phyloP scores from a whole-genome alignment of 2,329 filamentous ascomycete species.

The Xylariaceae sp. region DNA sequence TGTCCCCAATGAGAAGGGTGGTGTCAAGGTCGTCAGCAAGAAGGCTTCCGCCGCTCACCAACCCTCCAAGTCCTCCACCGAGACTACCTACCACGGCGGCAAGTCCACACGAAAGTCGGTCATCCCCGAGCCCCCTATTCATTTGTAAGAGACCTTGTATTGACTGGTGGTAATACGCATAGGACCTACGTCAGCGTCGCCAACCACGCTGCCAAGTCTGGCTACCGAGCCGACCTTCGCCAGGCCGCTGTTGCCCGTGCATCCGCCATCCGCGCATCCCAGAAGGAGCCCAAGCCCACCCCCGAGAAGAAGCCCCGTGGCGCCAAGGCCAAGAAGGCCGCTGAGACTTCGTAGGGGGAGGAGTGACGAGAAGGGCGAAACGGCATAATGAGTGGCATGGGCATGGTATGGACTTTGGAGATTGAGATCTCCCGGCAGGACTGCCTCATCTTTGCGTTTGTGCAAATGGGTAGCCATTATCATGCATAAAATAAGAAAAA shows the following conservation, averaged over 20 bases:
- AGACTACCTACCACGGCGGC: conserved; percentile 65
- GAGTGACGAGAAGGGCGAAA: conserved; percentile 12
- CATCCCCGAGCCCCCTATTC: conserved; percentile 1
- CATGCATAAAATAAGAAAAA: conserved; percentile 14
- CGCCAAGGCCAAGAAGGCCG: conserved; percentile 72
- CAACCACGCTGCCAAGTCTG: conserved; percentile 73
- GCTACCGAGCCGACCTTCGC: conserved; percentile 80
- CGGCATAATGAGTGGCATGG: conserved; percentile 10
- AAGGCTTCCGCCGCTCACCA: conserved; percentile 68
- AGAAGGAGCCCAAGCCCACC: conserved; percentile 72
- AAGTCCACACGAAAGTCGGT: conserved; percentile 79
- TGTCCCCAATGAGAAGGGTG: conserved; percentile 69
- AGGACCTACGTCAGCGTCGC: conserved; percentile 90
- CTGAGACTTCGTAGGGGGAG: conserved; percentile 41
- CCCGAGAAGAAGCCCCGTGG: conserved; percentile 74
- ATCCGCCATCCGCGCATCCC: conserved; percentile 76
- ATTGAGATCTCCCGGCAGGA: conserved; percentile 20
- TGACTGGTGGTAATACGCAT: no score
- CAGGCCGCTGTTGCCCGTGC: conserved; percentile 78
- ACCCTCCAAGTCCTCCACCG: conserved; percentile 64
- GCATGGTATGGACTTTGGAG: conserved; percentile 15
- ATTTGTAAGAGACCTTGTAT: no score
- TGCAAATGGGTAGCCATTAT: conserved; percentile 23
- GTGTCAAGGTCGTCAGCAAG: conserved; percentile 80
- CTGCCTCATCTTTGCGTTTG: conserved; percentile 19